Base-by-base conservation (phyloP, 805 yeast species). In the Saturnispora dispora region DNA sequence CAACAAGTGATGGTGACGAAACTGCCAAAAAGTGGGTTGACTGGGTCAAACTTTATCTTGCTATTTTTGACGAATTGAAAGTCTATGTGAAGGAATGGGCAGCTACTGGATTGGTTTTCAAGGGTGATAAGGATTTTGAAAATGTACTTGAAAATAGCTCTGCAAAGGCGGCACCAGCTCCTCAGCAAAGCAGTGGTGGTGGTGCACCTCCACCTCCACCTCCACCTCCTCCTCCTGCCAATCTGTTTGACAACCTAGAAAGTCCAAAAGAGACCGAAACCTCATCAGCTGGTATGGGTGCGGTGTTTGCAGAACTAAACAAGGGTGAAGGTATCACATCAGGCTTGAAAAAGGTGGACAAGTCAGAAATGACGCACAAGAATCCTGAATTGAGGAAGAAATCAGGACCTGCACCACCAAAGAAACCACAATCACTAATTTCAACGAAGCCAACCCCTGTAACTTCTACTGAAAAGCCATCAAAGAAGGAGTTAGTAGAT, bases 281-380 rank as follows among this genome's bases (percentile, higher is more conserved):
- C 0, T 60, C 58, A 18, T 52, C 47, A 33, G 42, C 46, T 15
- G 52, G 52, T 18, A 79, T 91, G 72, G 76, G 74, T 58, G 98
- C 98, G 2, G 96, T 93, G 13, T 93, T 93, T 67, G 83, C 87
- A n/a, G 95, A 86, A 58, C 73, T 93, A 57, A 89, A 83, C 70
- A 77, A 83, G 71, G 99, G 99, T 54, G 86, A 82, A 58, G 71
- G 70, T 45, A 84, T 93, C 61, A 90, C 98, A 1, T 73, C 89
- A 35, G 87, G 89, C 13, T 78, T 93, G 58, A 88, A 85, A 65
- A 91, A 91, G 66, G 97, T 91, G 39, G 97, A 90, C 59, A 88
- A 82, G 71, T 83, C 95, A 8, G 87, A 89, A 69, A 88, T 87
- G 89, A 88, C 96, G 22, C 96, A 88, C 69, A 89, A 88, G 70